Evolutionary conservation across 2,329 filamentous ascomycete species (phyloP), one percentile per base, ranked within the genome.

Genomic region (Microsporum canis): DNA sequence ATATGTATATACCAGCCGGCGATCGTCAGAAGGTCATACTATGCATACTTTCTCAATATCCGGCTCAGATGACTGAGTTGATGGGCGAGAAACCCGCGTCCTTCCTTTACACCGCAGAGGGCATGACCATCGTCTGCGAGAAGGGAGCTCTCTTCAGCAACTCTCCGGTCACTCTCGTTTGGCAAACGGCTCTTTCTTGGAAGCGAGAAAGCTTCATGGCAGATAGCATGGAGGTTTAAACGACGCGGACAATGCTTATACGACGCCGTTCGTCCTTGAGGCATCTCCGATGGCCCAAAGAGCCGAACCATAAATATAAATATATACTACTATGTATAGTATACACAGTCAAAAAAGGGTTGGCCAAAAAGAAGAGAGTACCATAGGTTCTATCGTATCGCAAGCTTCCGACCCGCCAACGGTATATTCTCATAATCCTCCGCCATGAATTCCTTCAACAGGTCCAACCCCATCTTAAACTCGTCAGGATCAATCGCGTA

Each of bases 401-500:
- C 51, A 36, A 55, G 31, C 33, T 34, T 34, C 17, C n/a, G 12
- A 23, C 58, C 60, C 36, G 68, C 64, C 31, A 67, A 62, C 12
- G 75, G 73, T 3, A 85, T 69, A 66, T 80, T 77, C 63, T 83
- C 80, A 66, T 79, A 79, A 47, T 78, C 77, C 67, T 80, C 81
- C 65, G 79, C 77, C 74, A 85, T 77, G 65, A 84, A 85, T 61
- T 77, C 71, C 36, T 74, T 75, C 64, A 81, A 68, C 61, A 77
- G 77, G 65, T 82, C 78, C 68, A 95, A 69, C 0, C 82, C 89
- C 64, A 85, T 80, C 67, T 82, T 77, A 59, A 95, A 68, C n/a
- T 88, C 79, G 12, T 84, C 79, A 0, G 87, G 91, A 66, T 86
- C 80, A 68, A 84, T 86, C 0, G 86, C 88, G 73, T 87, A 94